phyloP scores from a whole-genome alignment of 108 stramenopile genomes.

The Stephanodiscus triporus region DNA sequence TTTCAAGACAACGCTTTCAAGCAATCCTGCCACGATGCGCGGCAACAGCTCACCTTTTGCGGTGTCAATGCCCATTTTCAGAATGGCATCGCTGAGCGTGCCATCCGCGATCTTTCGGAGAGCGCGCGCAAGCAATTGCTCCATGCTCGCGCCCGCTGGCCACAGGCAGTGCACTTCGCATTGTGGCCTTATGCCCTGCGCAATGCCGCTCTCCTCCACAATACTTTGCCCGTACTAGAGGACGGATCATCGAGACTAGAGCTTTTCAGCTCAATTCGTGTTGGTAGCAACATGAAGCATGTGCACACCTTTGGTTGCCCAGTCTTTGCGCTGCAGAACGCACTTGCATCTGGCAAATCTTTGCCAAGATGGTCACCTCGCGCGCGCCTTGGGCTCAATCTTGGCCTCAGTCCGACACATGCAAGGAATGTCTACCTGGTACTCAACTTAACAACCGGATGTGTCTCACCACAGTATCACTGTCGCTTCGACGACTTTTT shows the following conservation, averaged over 20 bases:
- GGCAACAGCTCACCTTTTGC: slow-evolving; percentile 38
- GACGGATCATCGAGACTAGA: slow-evolving; percentile 12
- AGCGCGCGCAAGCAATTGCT: slow-evolving; percentile 24
- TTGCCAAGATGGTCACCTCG: slow-evolving; percentile 26
- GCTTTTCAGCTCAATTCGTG: slow-evolving; percentile 6
- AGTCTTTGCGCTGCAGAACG: slow-evolving; percentile 20
- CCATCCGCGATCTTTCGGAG: slow-evolving; percentile 40
- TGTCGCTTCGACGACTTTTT: slow-evolving; percentile 25
- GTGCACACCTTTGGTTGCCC: slow-evolving; percentile 35
- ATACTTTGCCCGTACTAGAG: neutral
- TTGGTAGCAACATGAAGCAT: slow-evolving; percentile 7
- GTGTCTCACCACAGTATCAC: slow-evolving; percentile 48
- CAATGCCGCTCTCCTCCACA: slow-evolving; percentile 6
- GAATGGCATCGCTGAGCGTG: slow-evolving; percentile 37
- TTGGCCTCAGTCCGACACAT: slow-evolving; percentile 21
- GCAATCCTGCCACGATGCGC: neutral
- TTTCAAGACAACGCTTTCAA: slow-evolving; percentile 34
- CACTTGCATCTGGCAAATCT: slow-evolving; percentile 5
- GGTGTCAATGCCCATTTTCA: slow-evolving; percentile 42
- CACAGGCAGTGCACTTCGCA: slow-evolving; percentile 18
- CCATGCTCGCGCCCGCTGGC: slow-evolving; percentile 31
- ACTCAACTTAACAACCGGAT: slow-evolving; percentile 33
- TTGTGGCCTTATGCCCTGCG: slow-evolving; percentile 51
- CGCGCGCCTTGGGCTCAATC: slow-evolving; percentile 36
- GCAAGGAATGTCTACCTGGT: slow-evolving; percentile 15